Evolutionary conservation across 2,329 filamentous ascomycete species (phyloP).

Genomic region (Claviceps fusiformis): DNA sequence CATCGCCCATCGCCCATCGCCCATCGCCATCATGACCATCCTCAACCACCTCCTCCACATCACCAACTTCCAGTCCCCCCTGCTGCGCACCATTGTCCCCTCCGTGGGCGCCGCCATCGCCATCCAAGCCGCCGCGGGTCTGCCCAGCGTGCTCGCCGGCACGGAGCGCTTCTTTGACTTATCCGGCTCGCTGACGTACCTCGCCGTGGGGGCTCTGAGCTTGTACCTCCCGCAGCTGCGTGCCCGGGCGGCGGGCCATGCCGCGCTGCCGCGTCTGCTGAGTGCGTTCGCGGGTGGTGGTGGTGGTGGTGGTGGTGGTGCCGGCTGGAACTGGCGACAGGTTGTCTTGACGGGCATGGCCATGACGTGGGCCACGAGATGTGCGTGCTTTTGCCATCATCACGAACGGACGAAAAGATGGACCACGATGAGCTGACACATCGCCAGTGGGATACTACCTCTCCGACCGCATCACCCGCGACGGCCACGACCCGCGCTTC

Average conservation of each 20-base stretch:
- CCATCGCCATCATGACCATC: too few relatives aligned
- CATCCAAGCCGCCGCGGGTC: constrained; percentile 46
- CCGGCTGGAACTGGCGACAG: constrained; percentile 44
- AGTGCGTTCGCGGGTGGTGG: too few relatives aligned
- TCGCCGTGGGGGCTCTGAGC: constrained; percentile 48
- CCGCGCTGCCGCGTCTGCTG: constrained; percentile 19
- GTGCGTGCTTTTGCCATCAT: constrained; percentile 26
- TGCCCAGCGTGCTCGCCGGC: constrained; percentile 46
- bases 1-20: too few relatives aligned
- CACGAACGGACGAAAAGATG: too few relatives aligned
- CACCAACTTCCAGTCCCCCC: constrained; percentile 47
- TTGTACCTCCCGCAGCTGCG: constrained; percentile 47
- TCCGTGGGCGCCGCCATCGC: constrained; percentile 48
- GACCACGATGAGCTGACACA: too few relatives aligned
- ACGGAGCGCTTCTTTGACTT: constrained; percentile 57
- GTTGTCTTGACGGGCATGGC: constrained; percentile 25
- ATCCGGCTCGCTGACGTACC: constrained; percentile 51
- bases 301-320: constrained; percentile 9
- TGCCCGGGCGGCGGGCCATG: constrained; percentile 28
- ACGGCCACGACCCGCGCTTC: constrained; percentile 43
- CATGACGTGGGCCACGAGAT: constrained; percentile 44
- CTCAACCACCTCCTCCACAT: constrained; percentile 37
- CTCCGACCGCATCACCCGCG: constrained; percentile 43
- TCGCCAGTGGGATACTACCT: constrained; percentile 47
- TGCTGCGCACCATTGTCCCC: constrained; percentile 49